A percentile compares a stretch with the other conserved stretches of the same genome.
Conservation (phyloP, 106 monocot species). For the Allium cepa region DNA sequence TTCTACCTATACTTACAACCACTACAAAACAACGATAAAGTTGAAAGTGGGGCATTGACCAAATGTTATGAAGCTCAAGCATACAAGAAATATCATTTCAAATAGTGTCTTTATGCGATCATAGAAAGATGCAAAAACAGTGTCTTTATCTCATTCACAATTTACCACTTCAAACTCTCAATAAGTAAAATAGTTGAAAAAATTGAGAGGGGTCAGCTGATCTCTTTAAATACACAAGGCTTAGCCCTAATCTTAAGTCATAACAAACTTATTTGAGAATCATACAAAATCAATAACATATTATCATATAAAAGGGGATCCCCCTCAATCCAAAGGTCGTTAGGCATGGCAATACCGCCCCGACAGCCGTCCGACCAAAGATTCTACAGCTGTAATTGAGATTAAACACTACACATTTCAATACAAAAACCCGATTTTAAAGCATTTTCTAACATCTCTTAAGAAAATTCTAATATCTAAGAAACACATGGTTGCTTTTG, state of each 20-base stretch:
- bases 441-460: not conserved
- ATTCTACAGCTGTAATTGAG: slow-evolving; percentile 26
- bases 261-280: too few relatives aligned
- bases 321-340: slow-evolving; percentile 8
- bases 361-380: slow-evolving; percentile 41
- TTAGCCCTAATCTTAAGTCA: too few relatives aligned
- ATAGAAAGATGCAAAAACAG: too few relatives aligned
- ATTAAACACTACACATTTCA: slow-evolving; percentile 3
- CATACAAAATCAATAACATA: too few relatives aligned
- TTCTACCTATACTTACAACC: not conserved
- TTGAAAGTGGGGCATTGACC: not conserved
- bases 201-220: too few relatives aligned
- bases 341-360: slow-evolving; percentile 4
- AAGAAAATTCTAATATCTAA: slow-evolving; percentile 6
- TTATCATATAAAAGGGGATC: too few relatives aligned
- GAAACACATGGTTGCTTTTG: slow-evolving; percentile 9
- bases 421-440: slow-evolving; percentile 1
- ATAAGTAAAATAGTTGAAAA: too few relatives aligned
- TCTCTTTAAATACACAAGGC: too few relatives aligned
- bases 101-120: not conserved
- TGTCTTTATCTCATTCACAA: too few relatives aligned
- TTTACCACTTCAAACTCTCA: too few relatives aligned
- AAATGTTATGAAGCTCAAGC: not conserved
- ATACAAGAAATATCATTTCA: not conserved
- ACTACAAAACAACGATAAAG: not conserved